These are phyloP conservation scores for Acacia crassicarpa DNA, from an alignment of 306 rosid species.

Conservation along the genomic window DNA sequence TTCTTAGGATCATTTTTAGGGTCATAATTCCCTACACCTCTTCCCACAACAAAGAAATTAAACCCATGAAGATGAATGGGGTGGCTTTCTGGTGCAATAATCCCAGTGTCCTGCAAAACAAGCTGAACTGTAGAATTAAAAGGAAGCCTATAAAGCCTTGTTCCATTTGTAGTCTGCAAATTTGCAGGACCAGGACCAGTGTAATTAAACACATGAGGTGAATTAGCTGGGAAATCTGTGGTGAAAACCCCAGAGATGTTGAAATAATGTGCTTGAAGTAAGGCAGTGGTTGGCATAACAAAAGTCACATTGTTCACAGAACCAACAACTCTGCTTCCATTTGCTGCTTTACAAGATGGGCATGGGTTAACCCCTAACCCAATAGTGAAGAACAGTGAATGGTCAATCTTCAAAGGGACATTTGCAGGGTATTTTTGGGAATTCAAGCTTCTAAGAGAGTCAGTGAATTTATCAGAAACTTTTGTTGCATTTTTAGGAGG, in stretches of 20 bases:
- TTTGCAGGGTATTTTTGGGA: constrained; percentile 57
- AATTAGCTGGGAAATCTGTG: constrained; percentile 69
- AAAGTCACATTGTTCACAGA: constrained; percentile 74
- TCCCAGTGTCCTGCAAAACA: constrained; percentile 75
- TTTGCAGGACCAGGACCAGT: constrained; percentile 44
- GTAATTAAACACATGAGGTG: constrained; percentile 60
- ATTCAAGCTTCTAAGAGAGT: constrained; percentile 61
- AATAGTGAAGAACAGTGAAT: constrained; percentile 58
- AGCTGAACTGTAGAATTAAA: constrained; percentile 64
- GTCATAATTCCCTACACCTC: constrained; percentile 68
- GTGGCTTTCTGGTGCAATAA: constrained; percentile 68
- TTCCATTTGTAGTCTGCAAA: constrained; percentile 49
- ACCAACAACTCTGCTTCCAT: constrained; percentile 71
- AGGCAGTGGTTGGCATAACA: constrained; percentile 74
- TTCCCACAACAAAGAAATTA: constrained; percentile 71
- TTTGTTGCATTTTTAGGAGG: constrained; percentile 72
- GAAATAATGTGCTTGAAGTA: constrained; percentile 75
- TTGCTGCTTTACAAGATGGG: constrained; percentile 64
- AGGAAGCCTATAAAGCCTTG: constrained; percentile 55
- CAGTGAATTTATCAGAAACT: constrained; percentile 52
- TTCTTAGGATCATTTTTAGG: constrained; percentile 47
- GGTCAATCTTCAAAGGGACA: constrained; percentile 59
- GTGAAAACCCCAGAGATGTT: constrained; percentile 63
- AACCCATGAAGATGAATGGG: constrained; percentile 82
- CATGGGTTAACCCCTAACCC: constrained; percentile 74